These are phyloP conservation scores for Karstenula rhodostoma DNA, from an alignment of 2,329 filamentous ascomycete genomes.

Conservation along the genomic window DNA sequence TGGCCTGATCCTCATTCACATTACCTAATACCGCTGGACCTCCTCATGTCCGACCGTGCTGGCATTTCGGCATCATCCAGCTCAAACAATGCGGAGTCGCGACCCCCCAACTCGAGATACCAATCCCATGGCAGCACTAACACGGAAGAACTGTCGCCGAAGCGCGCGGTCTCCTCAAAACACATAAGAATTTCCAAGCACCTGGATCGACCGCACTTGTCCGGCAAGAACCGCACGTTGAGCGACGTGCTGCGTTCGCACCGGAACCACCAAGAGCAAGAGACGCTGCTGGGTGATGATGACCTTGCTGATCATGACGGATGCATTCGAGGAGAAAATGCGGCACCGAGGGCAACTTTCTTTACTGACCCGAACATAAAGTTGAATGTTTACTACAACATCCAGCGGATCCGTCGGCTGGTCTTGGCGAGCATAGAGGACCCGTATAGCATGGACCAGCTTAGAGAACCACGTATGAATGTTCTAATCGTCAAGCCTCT, in stretches of 20 bases:
- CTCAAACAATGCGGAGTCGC: constrained; percentile 18
- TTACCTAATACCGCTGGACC: constrained; percentile 5
- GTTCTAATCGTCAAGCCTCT: constrained; percentile 79
- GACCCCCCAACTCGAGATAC: constrained; percentile 13
- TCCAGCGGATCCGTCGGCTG: constrained; percentile 67
- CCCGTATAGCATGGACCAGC: constrained; percentile 75
- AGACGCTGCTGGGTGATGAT: constrained; percentile 56
- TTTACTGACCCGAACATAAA: constrained; percentile 65
- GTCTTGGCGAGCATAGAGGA: constrained; percentile 63
- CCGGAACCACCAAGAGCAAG: constrained; percentile 58
- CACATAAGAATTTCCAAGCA: constrained; percentile 46
- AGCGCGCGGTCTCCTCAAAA: constrained; percentile 14
- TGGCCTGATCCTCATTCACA: constrained; percentile 10
- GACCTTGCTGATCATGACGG: constrained; percentile 57
- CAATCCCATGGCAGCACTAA: constrained; percentile 30
- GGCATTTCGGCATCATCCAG: constrained; percentile 2
- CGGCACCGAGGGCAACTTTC: constrained; percentile 50
- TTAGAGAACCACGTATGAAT: constrained; percentile 83
- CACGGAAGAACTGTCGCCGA: constrained; percentile 33
- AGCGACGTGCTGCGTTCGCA: constrained; percentile 50
- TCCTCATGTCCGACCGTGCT: constrained; percentile 16
- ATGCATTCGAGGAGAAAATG: constrained; percentile 48
- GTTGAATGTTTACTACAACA: constrained; percentile 78
- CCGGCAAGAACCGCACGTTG: constrained; percentile 42
- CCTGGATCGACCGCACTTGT: constrained; percentile 43